phyloP scores from a whole-genome alignment of 257 asterid species.

The Fraxinus pennsylvanica region DNA sequence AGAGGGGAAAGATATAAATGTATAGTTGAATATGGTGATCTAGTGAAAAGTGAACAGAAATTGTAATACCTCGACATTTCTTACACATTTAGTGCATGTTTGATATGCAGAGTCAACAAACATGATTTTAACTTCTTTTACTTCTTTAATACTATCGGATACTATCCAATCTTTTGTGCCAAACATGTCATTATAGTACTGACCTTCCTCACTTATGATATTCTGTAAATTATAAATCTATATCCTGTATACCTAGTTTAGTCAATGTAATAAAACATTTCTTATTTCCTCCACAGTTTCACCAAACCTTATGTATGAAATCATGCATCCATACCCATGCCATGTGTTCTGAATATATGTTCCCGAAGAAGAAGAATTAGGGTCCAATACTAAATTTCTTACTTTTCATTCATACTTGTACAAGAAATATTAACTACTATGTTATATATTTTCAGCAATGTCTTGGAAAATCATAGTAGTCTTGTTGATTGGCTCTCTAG shows the following conservation, averaged over 20 bases:
- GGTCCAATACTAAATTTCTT: not conserved
- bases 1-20: not conserved
- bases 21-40: not conserved
- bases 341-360: not conserved
- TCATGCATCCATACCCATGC: not conserved
- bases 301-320: not conserved
- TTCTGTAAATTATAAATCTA: no score
- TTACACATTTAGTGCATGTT: not conserved
- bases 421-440: not conserved
- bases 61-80: not conserved
- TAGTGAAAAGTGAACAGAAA: not conserved
- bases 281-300: not conserved
- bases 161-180: not conserved
- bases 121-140: not conserved
- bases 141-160: no score
- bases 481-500: slow-evolving; percentile 49
- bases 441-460: slow-evolving; percentile 47
- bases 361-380: not conserved
- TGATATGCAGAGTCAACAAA: no score
- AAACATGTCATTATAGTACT: not conserved
- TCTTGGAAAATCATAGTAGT: slow-evolving; percentile 45
- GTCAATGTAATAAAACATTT: not conserved
- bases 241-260: not conserved
- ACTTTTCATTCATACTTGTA: not conserved
- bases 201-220: no score